Evolutionary conservation across 1,139 yeast species (phyloP), one percentile per base, ranked within the genome.

Genomic region (Saccharomyces pastorianus): DNA sequence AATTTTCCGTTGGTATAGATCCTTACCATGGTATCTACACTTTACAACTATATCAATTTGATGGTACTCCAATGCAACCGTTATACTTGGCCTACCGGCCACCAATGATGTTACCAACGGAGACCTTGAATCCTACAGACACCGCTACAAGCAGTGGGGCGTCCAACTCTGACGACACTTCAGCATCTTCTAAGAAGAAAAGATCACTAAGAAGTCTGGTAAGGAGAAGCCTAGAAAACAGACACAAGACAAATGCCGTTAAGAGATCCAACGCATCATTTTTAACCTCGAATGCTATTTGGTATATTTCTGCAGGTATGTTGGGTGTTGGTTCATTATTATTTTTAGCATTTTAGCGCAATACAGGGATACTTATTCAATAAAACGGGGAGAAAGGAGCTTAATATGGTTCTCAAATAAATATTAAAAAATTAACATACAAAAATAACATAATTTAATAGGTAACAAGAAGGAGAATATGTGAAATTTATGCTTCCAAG

Each of bases 21-120:
- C 74, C 79, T 14, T 93, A 91, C 73, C 87, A 88, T 64, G 99
- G 98, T 27, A 79, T 88, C 65, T 83, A 83, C 72, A 80, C 82
- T 59, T 78, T 93, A 55, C 85, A 85, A 59, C 76, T 93, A 58
- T 86, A 79, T 72, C 83, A 85, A 73, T 85, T 81, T 63, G 96
- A 90, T 69, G 98, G 98, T 23, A 72, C 88, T 23, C 82, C 82
- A 54, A 73, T 87, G 78, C 95, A 89, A 61, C 98, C 99, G 0
- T 73, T 93, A 64, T 93, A 88, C 70, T 78, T 93, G 71, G 96
- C 95, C 2, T 93, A 91, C 75, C 80, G 80, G 65, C 99, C 99
- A 7, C 96, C 99, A 20, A 77, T 86, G 80, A 93, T 93, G 99
- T 80, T 93, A 59, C 99, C 99, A 25, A 93, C 99, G 1, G 73